Evolutionary conservation across 1,284 basidiomycete species (phyloP), one percentile per base, ranked within the genome.

Genomic region (Cryptococcus sp.): DNA sequence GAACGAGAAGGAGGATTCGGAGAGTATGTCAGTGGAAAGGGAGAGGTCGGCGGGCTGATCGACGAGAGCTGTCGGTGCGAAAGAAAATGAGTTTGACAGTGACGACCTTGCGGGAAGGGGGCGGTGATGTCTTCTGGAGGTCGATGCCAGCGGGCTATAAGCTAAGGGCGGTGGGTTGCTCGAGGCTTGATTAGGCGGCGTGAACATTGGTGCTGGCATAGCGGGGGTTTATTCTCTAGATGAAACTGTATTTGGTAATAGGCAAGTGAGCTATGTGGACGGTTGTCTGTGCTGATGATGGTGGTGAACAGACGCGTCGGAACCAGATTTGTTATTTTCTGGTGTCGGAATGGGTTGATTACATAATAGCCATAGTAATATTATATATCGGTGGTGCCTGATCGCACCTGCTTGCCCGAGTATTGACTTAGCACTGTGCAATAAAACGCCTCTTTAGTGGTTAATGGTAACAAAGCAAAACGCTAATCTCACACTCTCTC

Each of bases 61-160:
- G 38, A 88, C 81, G 22, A 89, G 81, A 17, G 84, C 83, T 66
- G 87, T 85, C 16, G 89, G 89, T 23, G 86, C 88, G 67, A 89
- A 88, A 0, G 89, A 90, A 79, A 91, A 91, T 5, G 88, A 88
- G 15, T 87, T 87, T 66, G 87, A 86, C 44, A 91, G 57, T 15
- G 70, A 70, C 50, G 68, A 65, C 37, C 62, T 58, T 16, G 61
- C 44, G 15, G 66, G 68, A 1, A 62, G 54, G 22, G 46, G 39
- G 44, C 60, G 45, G 25, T 51, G 61, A 50, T 61, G 53, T 39
- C 46, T 39, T n/a, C 54, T 34, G 13, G 51, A 47, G 16, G 63
- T 56, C 2, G 62, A 47, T 16, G 60, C 59, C 17, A 59, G 34
- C 15, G 62, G 59, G 7, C 57, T 54, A 26, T 51, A 59, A 3